Evolutionary conservation across 345 rosid genomes (phyloP).

Genomic region (Populus ilicifolia): DNA sequence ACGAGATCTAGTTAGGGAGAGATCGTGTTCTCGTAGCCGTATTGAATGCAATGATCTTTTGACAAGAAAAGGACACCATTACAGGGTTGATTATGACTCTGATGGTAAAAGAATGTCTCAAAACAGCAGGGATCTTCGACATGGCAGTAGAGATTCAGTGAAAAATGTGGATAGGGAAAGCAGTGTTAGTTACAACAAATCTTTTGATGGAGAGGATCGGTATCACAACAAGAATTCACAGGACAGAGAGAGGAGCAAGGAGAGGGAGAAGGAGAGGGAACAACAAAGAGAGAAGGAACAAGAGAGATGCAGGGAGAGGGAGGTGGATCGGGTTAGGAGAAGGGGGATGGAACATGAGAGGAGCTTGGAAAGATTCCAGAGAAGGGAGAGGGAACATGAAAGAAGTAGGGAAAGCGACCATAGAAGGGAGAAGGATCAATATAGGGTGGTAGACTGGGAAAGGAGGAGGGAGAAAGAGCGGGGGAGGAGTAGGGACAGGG

Average conservation of each 20-base stretch:
- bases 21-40: constrained; percentile 46
- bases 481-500: background rate
- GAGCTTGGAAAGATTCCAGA: constrained; percentile 42
- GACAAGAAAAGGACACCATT: constrained; percentile 31
- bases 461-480: constrained; percentile 34
- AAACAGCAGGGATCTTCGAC: constrained; percentile 31
- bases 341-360: constrained; percentile 42
- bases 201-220: constrained; percentile 35
- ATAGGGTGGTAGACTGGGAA: constrained; percentile 25
- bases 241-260: constrained; percentile 25
- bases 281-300: constrained; percentile 19
- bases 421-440: constrained; percentile 41
- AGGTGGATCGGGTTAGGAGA: constrained; percentile 34
- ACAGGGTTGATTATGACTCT: constrained; percentile 25
- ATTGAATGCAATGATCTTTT: constrained; percentile 40
- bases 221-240: constrained; percentile 34
- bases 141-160: constrained; percentile 37
- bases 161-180: constrained; percentile 40
- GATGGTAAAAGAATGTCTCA: constrained; percentile 30
- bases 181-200: constrained; percentile 31
- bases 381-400: constrained; percentile 42
- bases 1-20: constrained; percentile 43
- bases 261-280: constrained; percentile 27
- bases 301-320: constrained; percentile 31
- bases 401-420: constrained; percentile 44